Evolutionary conservation across 164 flowering plant genomes (phyloP).

Genomic region (Annona cherimola): DNA sequence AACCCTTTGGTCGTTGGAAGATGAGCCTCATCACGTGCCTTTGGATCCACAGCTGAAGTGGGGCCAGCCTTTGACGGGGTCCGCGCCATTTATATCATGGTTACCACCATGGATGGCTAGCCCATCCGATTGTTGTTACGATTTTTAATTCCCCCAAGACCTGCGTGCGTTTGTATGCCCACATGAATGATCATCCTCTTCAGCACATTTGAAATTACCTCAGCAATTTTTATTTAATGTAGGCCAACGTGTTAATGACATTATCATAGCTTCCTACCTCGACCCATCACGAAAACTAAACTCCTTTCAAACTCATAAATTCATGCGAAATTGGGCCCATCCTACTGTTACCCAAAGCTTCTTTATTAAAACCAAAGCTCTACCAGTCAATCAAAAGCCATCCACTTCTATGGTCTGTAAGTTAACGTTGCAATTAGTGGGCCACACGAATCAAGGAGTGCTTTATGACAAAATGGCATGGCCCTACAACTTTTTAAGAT

Average conservation of each 20-base stretch:
- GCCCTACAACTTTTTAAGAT: no score
- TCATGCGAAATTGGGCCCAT: not conserved
- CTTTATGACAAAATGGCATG: no score
- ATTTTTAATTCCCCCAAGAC: no score
- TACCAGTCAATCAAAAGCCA: not conserved
- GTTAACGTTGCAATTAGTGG: not conserved
- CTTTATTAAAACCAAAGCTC: not conserved
- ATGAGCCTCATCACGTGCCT: not conserved
- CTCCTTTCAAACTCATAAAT: no score
- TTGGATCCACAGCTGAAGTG: not conserved
- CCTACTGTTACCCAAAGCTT: not conserved
- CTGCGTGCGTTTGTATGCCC: no score
- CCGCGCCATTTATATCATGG: not conserved
- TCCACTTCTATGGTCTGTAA: not conserved
- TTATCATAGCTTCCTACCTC: no score
- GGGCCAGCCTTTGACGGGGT: not conserved
- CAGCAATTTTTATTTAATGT: no score
- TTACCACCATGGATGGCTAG: not conserved
- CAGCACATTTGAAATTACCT: no score
- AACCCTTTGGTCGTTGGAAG: not conserved
- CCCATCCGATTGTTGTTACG: not conserved
- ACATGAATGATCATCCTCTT: no score
- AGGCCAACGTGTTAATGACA: no score
- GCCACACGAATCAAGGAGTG: not conserved
- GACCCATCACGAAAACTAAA: no score